A percentile compares a stretch with the other conserved stretches of the same genome.
Evolutionary conservation across 345 rosid genomes (phyloP).

Genomic region (Brassica napus): DNA sequence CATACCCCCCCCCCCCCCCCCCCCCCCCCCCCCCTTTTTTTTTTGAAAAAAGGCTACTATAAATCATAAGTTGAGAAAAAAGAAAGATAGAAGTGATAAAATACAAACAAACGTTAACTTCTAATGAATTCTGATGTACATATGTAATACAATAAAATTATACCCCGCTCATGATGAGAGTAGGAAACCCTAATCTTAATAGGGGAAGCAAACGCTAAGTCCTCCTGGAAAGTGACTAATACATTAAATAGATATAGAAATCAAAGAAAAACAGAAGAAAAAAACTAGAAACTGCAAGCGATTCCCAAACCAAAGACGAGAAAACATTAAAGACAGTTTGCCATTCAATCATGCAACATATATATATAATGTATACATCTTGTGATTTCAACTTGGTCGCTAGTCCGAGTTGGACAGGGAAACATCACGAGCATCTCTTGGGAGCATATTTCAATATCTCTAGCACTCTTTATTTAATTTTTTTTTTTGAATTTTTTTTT

Average conservation of each 20-base stretch:
- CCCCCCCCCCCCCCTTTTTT: too few relatives aligned
- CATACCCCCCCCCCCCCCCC: too few relatives aligned
- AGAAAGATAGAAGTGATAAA: too few relatives aligned
- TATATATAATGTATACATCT: too few relatives aligned
- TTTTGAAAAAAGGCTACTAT: background rate
- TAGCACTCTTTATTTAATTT: background rate
- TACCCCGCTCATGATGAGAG: background rate
- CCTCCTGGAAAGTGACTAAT: background rate
- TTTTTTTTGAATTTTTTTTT: too few relatives aligned
- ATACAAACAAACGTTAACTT: background rate
- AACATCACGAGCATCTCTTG: background rate
- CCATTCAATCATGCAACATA: background rate
- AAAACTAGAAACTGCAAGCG: background rate
- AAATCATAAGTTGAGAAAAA: background rate
- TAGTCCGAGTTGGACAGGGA: background rate
- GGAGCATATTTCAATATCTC: background rate
- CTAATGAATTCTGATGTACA: background rate
- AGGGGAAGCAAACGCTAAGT: background rate
- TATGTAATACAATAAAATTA: background rate
- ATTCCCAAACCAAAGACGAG: background rate
- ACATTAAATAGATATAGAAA: background rate
- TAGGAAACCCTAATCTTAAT: background rate
- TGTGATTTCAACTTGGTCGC: background rate
- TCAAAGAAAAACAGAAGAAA: background rate
- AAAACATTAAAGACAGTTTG: background rate